Evolutionary conservation across 2,329 filamentous ascomycete genomes (phyloP).

Genomic region (Diaporthe sp.): DNA sequence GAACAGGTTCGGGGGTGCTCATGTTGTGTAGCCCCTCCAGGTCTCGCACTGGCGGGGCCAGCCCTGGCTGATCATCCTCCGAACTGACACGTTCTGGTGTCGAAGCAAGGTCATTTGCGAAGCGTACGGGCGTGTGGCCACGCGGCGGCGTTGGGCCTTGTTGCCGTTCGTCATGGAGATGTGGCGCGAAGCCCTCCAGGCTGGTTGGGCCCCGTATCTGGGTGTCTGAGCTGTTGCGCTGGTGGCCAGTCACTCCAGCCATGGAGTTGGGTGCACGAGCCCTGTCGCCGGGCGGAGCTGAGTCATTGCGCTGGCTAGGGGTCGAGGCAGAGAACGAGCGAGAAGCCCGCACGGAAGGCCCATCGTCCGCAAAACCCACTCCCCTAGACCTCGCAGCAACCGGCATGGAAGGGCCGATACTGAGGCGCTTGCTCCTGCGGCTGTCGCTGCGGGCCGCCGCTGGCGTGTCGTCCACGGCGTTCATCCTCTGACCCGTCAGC

Average conservation of each 20-base stretch:
- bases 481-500: conserved; percentile 84
- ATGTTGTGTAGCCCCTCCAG: conserved; percentile 68
- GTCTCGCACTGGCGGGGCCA: conserved; percentile 61
- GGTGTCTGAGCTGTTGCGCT: conserved; percentile 65
- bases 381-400: conserved; percentile 55
- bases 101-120: conserved; percentile 59
- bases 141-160: conserved; percentile 43
- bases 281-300: conserved; percentile 61
- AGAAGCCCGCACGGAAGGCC: conserved; percentile 64
- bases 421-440: conserved; percentile 70
- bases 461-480: conserved; percentile 68
- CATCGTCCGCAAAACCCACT: conserved; percentile 72
- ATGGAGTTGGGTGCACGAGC: conserved; percentile 53
- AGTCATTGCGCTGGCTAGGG: conserved; percentile 62
- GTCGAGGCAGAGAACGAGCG: conserved; percentile 64
- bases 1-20: conserved; percentile 82
- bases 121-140: conserved; percentile 54
- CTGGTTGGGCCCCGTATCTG: conserved; percentile 49
- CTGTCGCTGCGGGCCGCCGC: conserved; percentile 67
- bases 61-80: conserved; percentile 65
- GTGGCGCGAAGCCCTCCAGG: conserved; percentile 43
- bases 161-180: conserved; percentile 35
- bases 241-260: conserved; percentile 54
- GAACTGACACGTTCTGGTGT: conserved; percentile 70
- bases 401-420: conserved; percentile 59